Percentiles rank a stretch among this genome's conserved stretches.
These are phyloP conservation scores for Spencermartinsiella ligniputridi DNA, from an alignment of 1,139 yeast genomes.

Conservation along the genomic window DNA sequence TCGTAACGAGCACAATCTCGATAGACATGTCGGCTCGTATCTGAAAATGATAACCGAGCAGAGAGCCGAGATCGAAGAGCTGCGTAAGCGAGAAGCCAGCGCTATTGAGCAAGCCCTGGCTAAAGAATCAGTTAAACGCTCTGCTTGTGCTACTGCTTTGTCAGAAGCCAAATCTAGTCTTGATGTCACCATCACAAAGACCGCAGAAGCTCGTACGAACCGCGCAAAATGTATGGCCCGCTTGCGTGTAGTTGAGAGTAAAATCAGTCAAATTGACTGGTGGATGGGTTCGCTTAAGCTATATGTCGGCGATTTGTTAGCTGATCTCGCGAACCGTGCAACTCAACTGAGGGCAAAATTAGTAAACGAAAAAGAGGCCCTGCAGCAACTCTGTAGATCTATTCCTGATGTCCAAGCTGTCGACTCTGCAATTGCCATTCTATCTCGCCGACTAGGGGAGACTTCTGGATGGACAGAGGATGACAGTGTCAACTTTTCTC, in stretches of 20 bases:
- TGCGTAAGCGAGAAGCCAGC: conserved; percentile 51
- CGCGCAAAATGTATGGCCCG: conserved; percentile 17
- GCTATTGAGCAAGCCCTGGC: conserved; percentile 35
- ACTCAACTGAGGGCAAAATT: neutral
- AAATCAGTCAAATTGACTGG: conserved; percentile 19
- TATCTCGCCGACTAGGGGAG: conserved; percentile 21
- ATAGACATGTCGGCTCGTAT: conserved; percentile 84
- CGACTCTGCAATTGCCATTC: conserved; percentile 16
- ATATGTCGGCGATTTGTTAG: neutral
- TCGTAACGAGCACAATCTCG: conserved; percentile 71
- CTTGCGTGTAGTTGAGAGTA: conserved; percentile 17
- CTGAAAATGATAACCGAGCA: conserved; percentile 83
- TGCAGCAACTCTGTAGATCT: neutral
- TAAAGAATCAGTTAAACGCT: conserved; percentile 17
- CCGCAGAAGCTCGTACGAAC: conserved; percentile 16
- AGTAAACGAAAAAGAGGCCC: neutral
- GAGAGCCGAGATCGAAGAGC: conserved; percentile 67
- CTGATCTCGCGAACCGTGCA: neutral
- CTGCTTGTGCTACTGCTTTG: conserved; percentile 17
- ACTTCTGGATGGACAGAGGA: conserved; percentile 25
- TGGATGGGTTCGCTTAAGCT: conserved; percentile 6
- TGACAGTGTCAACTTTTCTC: conserved; percentile 18
- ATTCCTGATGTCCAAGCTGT: conserved; percentile 10
- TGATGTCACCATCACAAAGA: conserved; percentile 19
- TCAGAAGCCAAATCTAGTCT: conserved; percentile 22